Evolutionary conservation across 78 protist species (phyloP), one percentile per base, ranked within the genome.

Genomic region (Monosiga brevicollis): DNA sequence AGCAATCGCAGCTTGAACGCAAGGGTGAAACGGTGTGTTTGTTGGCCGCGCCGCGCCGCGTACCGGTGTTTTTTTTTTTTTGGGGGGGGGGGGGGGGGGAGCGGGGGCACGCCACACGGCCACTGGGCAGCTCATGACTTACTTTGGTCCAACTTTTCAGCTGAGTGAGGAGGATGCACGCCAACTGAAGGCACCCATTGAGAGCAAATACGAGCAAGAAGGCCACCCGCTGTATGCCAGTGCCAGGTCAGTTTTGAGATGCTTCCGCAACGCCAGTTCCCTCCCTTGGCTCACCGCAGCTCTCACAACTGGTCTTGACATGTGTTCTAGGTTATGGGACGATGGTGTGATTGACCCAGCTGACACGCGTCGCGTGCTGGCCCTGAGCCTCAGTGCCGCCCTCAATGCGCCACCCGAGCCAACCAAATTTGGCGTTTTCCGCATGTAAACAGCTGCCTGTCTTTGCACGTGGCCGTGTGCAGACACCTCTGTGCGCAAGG

Each of bases 331-430:
- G 11, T 83, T 95, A 35, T 97, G 99, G 99, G 99, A 97, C 84
- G 99, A 97, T 75, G 99, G 98, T 77, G 87, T 97, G 41, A 95
- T 97, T 80, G 92, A 87, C 49, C 99, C 99, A 37, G 83, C 6
- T 23, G 91, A 90, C 73, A 90, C 94, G 0, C 85, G 94, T 41
- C 35, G 73, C 29, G 94, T 92, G 34, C 88, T 96, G 32, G 97
- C 90, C 38, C 85, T 94, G 62, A 42, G 80, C n/a, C 88, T 96
- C 55, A 73, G 74, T 34, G 90, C 93, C 26, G 87, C 95, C 35
- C 72, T 87, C 37, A 89, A 90, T 86, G 86, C 87, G 77, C 92
- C 95, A 49, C 83, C 80, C 86, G 82, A 84, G 40, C 86, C 90
- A 9, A n/a, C n/a, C n/a, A 35, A 34, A 26, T 87, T 85, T 78